phyloP scores from a whole-genome alignment of 2,329 filamentous ascomycete genomes.

The Hirsutella thompsonii region DNA sequence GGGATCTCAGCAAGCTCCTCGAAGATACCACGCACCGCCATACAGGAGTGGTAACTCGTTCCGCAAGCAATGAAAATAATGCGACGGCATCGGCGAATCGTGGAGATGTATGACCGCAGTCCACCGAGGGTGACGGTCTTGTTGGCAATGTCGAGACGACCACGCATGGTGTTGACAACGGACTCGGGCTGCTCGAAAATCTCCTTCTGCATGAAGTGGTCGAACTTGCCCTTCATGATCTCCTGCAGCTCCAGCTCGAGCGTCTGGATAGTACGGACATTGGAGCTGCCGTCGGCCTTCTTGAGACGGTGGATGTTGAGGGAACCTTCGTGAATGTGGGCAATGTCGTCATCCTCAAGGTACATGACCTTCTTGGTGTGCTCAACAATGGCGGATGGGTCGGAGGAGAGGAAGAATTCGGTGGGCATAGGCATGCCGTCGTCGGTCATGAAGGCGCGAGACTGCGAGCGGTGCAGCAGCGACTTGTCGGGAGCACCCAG shows the following conservation, averaged over 20 bases:
- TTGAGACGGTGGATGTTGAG: constrained; percentile 97
- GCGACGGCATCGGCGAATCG: constrained; percentile 89
- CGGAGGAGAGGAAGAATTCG: constrained; percentile 98
- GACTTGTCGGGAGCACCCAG: constrained; percentile 94
- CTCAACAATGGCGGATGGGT: constrained; percentile 96
- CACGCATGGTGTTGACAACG: constrained; percentile 99
- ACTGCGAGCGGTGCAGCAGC: constrained; percentile 94
- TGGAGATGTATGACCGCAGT: constrained; percentile 88
- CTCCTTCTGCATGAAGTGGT: constrained; percentile 99
- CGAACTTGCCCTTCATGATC: constrained; percentile 99
- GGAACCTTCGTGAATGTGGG: constrained; percentile 97
- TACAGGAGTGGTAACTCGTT: constrained; percentile 97
- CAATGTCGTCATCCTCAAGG: constrained; percentile 98
- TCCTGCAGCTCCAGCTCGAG: constrained; percentile 98
- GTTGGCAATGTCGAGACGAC: constrained; percentile 85
- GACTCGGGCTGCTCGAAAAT: constrained; percentile 99
- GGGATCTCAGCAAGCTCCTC: constrained; percentile 97
- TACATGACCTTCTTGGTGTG: constrained; percentile 99
- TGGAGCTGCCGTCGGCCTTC: constrained; percentile 93
- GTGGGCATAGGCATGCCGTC: constrained; percentile 96
- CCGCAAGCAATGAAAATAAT: constrained; percentile 99
- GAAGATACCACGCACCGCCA: constrained; percentile 96
- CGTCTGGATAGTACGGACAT: constrained; percentile 96
- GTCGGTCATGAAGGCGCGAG: constrained; percentile 95
- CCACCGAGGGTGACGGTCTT: constrained; percentile 94